Evolutionary conservation across 495 filamentous ascomycete genomes (phyloP).

Genomic region (Bombardia bombarda): DNA sequence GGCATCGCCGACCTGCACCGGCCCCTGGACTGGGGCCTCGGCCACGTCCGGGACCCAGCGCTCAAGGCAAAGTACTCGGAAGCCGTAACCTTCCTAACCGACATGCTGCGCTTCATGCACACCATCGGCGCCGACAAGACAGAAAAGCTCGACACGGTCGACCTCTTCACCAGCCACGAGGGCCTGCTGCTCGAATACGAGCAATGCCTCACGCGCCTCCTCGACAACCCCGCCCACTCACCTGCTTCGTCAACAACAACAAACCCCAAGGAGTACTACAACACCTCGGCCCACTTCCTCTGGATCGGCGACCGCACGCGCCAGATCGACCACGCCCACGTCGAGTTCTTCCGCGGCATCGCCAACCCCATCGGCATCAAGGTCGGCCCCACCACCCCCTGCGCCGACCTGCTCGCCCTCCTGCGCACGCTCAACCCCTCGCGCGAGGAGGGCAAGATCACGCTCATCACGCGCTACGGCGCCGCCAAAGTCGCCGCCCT

Average conservation of each 20-base stretch:
- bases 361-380: slow-evolving; percentile 95
- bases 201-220: slow-evolving; percentile 67
- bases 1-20: slow-evolving; percentile 91
- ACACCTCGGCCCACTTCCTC: slow-evolving; percentile 93
- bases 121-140: slow-evolving; percentile 86
- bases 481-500: slow-evolving; percentile 60
- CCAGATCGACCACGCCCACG: slow-evolving; percentile 83
- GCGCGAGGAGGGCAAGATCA: slow-evolving; percentile 81
- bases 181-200: slow-evolving; percentile 94
- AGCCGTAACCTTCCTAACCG: slow-evolving; percentile 79
- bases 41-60: slow-evolving; percentile 78
- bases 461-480: slow-evolving; percentile 92
- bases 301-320: slow-evolving; percentile 98
- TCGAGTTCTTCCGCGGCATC: slow-evolving; percentile 95
- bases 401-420: slow-evolving; percentile 62
- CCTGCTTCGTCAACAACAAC: slow-evolving; percentile 10
- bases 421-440: slow-evolving; percentile 78
- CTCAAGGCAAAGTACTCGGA: slow-evolving; percentile 76
- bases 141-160: slow-evolving; percentile 83
- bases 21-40: slow-evolving; percentile 88
- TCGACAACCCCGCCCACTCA: slow-evolving; percentile 51
- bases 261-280: slow-evolving; percentile 53
- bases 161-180: slow-evolving; percentile 92
- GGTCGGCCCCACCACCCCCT: slow-evolving; percentile 76
- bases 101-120: slow-evolving; percentile 90